phyloP scores from a whole-genome alignment of 495 filamentous ascomycete species.

The Penicillium pancosmium region DNA sequence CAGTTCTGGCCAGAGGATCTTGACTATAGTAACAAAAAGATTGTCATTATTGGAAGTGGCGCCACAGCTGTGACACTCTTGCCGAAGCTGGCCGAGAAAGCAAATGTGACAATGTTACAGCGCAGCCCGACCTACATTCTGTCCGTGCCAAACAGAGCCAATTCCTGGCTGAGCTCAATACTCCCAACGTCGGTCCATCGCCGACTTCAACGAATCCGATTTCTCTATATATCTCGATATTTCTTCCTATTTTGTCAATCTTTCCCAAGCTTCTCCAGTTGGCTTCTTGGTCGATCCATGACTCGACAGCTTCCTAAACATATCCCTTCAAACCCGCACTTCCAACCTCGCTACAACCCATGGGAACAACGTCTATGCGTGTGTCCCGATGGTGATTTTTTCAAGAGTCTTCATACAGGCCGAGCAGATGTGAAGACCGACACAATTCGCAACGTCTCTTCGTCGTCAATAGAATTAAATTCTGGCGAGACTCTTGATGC shows the following conservation, averaged over 20 bases:
- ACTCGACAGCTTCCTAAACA: slow-evolving; percentile 48
- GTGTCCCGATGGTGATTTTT: slow-evolving; percentile 67
- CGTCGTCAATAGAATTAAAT: slow-evolving; percentile 51
- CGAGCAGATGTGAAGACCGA: slow-evolving; percentile 48
- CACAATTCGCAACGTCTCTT: slow-evolving; percentile 62
- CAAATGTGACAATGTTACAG: slow-evolving; percentile 47
- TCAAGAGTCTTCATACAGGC: slow-evolving; percentile 51
- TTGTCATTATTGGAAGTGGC: slow-evolving; percentile 53
- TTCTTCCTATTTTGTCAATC: slow-evolving; percentile 42
- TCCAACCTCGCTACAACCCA: slow-evolving; percentile 61
- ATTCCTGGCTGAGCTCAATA: slow-evolving; percentile 32
- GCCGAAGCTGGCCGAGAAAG: slow-evolving; percentile 31
- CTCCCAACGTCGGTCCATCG: slow-evolving; percentile 29
- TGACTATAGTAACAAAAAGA: slow-evolving; percentile 42
- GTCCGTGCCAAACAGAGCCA: slow-evolving; percentile 33
- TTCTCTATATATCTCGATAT: slow-evolving; percentile 31
- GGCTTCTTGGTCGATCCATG: slow-evolving; percentile 29
- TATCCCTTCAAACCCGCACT: slow-evolving; percentile 52
- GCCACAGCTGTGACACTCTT: slow-evolving; percentile 49
- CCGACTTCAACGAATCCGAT: slow-evolving; percentile 36
- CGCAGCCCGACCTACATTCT: slow-evolving; percentile 56
- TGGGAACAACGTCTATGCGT: slow-evolving; percentile 68
- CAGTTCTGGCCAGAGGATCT: slow-evolving; percentile 45
- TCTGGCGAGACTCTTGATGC: slow-evolving; percentile 53
- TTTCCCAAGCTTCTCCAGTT: slow-evolving; percentile 43